A percentile compares a stretch with the other conserved stretches of the same genome.
Conservation (phyloP, 2,329 filamentous ascomycete species). For the Daldinia sp. region DNA sequence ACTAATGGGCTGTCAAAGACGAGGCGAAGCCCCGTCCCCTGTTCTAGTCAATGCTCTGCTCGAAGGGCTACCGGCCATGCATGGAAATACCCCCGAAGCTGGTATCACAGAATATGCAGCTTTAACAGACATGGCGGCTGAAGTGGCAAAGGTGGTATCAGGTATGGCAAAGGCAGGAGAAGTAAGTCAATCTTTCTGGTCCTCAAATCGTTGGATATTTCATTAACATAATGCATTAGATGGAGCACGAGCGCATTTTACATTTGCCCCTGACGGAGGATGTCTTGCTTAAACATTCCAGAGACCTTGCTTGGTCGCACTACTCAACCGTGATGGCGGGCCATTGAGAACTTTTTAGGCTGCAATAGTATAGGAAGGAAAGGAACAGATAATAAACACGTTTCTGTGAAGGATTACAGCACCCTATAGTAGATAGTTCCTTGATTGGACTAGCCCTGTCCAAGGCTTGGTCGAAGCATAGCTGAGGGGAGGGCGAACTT, state of each 20-base stretch:
- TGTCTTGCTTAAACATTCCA: conserved; percentile 51
- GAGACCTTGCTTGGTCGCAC: conserved; percentile 52
- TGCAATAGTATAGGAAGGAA: conserved; percentile 9
- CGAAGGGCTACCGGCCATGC: conserved; percentile 67
- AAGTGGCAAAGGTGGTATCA: conserved; percentile 52
- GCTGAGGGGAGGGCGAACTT: conserved; percentile 7
- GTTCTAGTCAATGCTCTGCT: conserved; percentile 68
- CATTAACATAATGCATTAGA: conserved; percentile 46
- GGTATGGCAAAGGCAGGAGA: conserved; percentile 49
- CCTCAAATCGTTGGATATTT: background rate
- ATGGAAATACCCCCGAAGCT: conserved; percentile 55
- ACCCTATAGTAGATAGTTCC: conserved; percentile 35
- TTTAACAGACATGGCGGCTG: conserved; percentile 53
- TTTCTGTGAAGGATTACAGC: conserved; percentile 17
- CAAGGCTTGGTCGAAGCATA: conserved; percentile 10
- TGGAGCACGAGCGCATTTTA: conserved; percentile 50
- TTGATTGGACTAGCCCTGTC: background rate
- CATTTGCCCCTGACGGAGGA: conserved; percentile 53
- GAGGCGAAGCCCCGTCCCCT: conserved; percentile 56
- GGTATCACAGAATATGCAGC: conserved; percentile 52
- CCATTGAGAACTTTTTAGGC: conserved; percentile 37
- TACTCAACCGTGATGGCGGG: conserved; percentile 50
- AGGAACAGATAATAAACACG: conserved; percentile 10
- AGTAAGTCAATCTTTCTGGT: conserved; percentile 42
- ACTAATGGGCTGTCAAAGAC: conserved; percentile 59